Conservation (phyloP, 78 protist genomes). For the Dictyostelium intermedium region DNA sequence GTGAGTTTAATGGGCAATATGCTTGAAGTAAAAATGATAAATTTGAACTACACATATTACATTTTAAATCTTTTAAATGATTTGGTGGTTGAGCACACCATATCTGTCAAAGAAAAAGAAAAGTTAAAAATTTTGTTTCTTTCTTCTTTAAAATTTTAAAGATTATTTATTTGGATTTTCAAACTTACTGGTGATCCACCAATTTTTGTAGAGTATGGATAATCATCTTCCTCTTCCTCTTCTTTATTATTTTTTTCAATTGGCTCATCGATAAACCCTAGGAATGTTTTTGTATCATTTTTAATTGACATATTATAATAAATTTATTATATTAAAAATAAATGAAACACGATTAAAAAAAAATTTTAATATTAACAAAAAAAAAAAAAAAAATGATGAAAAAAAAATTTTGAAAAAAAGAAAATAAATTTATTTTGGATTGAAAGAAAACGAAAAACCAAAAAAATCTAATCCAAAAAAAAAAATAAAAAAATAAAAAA, state of each 20-base stretch:
- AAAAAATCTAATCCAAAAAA: too few relatives aligned
- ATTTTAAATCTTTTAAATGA: constrained; percentile 38
- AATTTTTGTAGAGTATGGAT: constrained; percentile 39
- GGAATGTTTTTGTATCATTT: constrained; percentile 25
- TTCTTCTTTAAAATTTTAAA: too few relatives aligned
- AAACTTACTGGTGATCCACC: constrained; percentile 69
- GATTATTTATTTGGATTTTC: not conserved
- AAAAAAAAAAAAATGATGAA: not conserved
- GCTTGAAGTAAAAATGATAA: constrained; percentile 49
- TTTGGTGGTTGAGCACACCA: constrained; percentile 67
- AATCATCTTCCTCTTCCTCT: constrained; percentile 1
- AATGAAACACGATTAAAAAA: too few relatives aligned
- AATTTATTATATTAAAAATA: too few relatives aligned
- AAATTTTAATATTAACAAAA: too few relatives aligned
- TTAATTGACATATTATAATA: not conserved
- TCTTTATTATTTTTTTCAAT: not conserved
- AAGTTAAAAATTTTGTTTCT: not conserved
- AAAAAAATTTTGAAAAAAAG: not conserved
- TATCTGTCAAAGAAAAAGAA: not conserved
- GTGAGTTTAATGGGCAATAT: constrained; percentile 44
- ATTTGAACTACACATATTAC: constrained; percentile 4
- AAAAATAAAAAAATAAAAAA: not conserved
- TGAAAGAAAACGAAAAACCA: not conserved
- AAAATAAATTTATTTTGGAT: not conserved
- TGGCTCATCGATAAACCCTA: constrained; percentile 55